Percentiles rank a stretch among this genome's conserved stretches.
Conservation (phyloP, 257 asterid genomes). For the Penstemon newberryi region DNA sequence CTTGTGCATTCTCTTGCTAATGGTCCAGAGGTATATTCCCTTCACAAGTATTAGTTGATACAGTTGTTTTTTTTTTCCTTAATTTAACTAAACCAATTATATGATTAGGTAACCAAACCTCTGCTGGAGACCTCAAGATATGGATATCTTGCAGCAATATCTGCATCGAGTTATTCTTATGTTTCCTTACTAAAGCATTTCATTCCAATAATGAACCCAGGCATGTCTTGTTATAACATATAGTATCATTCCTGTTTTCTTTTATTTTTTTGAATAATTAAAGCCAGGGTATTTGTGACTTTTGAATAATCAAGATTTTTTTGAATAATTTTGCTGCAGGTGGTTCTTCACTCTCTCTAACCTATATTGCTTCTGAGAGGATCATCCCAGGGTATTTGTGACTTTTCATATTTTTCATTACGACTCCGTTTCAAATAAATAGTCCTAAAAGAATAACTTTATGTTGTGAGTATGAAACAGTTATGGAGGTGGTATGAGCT, state of each 20-base stretch:
- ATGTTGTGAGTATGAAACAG: conserved; percentile 33
- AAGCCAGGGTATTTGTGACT: too few relatives aligned
- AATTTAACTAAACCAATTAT: conserved; percentile 22
- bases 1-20: conserved; percentile 92
- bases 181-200: conserved; percentile 77
- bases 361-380: conserved; percentile 84
- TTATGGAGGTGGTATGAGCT: conserved; percentile 96
- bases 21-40: conserved; percentile 75
- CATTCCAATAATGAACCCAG: conserved; percentile 84
- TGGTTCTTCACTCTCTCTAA: conserved; percentile 81
- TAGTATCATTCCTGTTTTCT: neutral
- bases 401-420: conserved; percentile 14
- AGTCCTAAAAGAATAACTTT: conserved; percentile 12
- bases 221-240: conserved; percentile 32
- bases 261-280: neutral
- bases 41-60: conserved; percentile 1
- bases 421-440: neutral
- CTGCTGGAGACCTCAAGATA: conserved; percentile 80
- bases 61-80: neutral
- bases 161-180: conserved; percentile 90
- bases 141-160: conserved; percentile 95
- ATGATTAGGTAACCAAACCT: conserved; percentile 71
- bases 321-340: conserved; percentile 66
- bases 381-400: conserved; percentile 78
- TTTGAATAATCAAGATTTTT: too few relatives aligned